Base-by-base conservation (phyloP, 2,329 filamentous ascomycete species). In the Stemphylium vesicarium region DNA sequence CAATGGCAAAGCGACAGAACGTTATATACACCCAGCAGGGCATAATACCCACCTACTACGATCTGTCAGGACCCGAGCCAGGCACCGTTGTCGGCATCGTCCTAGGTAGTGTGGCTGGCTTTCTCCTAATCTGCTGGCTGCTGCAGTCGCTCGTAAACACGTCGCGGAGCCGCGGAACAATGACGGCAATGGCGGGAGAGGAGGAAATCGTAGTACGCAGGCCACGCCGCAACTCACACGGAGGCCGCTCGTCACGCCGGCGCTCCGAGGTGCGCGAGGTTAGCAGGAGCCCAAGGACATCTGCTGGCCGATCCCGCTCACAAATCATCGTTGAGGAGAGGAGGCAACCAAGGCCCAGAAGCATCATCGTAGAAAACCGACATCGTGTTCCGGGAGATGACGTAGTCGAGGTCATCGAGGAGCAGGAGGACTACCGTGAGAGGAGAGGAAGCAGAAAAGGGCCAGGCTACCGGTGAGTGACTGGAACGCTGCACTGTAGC, bases 1-100 rank as follows among this genome's bases (percentile, higher is more conserved):
- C 53, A 9, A 43, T 68, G 13, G 62, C 57, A 39, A 62, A 63
- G 51, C 64, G 68, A 18, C 62, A 66, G 35, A 56, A 64, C 16
- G 53, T 64, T 2, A 46, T 55, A 49, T 39, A 58, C 11, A 49
- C 63, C 18, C 63, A 64, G 20, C 61, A 57, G 13, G 65, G 74
- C 53, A 79, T 85, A 57, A 86, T 89, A 63, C 85, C 86, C 1
- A 81, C 84, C 22, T 84, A 84, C 62, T 89, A 89, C 73, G 78
- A 81, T 40, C 78, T 79, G 47, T 75, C 75, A 22, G 81, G 84
- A 5, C 85, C 85, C 0, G 41, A 78, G 0, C 81, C 85, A 0
- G 85, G 84, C 49, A 81, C 81, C 35, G 81, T 88, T 1, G 84
- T 80, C 9, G 86, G 86, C 50, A 87, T 88, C 53, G 82, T 84